Base-by-base conservation (phyloP, 306 rosid species). In the Cyamopsis tetragonoloba region DNA sequence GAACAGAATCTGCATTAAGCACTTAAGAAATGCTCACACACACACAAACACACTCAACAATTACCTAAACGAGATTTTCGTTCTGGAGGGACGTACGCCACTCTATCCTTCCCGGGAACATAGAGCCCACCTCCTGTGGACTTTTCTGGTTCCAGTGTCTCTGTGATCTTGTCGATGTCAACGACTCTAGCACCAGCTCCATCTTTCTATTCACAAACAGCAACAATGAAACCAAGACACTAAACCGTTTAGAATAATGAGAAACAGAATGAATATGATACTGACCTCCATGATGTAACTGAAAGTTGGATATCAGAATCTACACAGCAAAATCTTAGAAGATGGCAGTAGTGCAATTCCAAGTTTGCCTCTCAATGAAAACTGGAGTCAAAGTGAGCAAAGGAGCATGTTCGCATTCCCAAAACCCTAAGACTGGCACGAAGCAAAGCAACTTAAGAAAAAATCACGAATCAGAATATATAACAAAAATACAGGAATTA, bases 41-140 rank as follows among this genome's bases (percentile, higher is more conserved):
- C n/a, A n/a, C n/a, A n/a, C n/a, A n/a, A n/a, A n/a, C n/a, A n/a
- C n/a, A n/a, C n/a, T n/a, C n/a, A 56, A 23, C 42, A 48, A 48
- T n/a, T 77, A 93, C 96, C 98, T 46, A 93, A 61, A 3, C 83
- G 81, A 2, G 97, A 93, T 77, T 85, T 90, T 72, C 85, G 81
- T 72, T 90, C 96, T 0, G 77, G 89, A 70, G 95, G 85, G 28
- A 82, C 81, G 42, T 81, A 93, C 24, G 72, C 87, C 17, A 87
- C 77, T 39, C 88, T 72, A 32, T 89, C 97, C 74, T 86, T 93
- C 70, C 96, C 97, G 0, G 97, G 96, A 72, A 89, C 75, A 77
- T 51, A 84, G 57, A 89, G 82, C 34, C 96, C 96, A 18, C 88
- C 90, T 2, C 71, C 70, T 14, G 60, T 58, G 9, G 66, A 48